These are phyloP conservation scores for Backusella psychrophila DNA, from an alignment of 192 early-diverging fungal species.

Conservation along the genomic window DNA sequence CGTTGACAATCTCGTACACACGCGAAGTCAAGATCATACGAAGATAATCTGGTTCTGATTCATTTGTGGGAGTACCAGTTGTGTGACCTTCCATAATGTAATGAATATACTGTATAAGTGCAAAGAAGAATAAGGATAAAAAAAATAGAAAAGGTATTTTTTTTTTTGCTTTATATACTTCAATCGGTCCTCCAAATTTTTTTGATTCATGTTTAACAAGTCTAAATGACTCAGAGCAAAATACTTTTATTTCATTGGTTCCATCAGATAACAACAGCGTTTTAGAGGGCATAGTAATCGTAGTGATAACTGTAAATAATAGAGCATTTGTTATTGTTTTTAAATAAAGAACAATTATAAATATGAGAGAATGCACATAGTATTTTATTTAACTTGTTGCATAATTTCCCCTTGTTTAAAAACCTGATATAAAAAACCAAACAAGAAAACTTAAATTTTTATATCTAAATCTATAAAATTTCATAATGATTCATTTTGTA, in stretches of 20 bases:
- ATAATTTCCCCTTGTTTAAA: not conserved
- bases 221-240: conserved; percentile 4
- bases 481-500: too few relatives aligned
- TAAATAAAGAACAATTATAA: not conserved
- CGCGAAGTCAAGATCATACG: conserved; percentile 89
- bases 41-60: conserved; percentile 79
- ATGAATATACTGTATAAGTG: not conserved
- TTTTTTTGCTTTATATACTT: not conserved
- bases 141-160: not conserved
- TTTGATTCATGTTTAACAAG: not conserved
- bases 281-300: not conserved
- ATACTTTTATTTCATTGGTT: not conserved
- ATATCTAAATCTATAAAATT: too few relatives aligned
- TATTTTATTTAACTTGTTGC: not conserved
- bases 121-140: not conserved
- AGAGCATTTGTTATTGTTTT: not conserved
- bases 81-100: not conserved
- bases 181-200: not conserved
- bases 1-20: conserved; percentile 92
- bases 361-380: not conserved
- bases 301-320: not conserved
- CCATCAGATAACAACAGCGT: not conserved
- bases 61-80: not conserved
- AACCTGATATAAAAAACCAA: too few relatives aligned
- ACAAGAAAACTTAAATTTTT: too few relatives aligned